phyloP scores from a whole-genome alignment of 2,329 filamentous ascomycete genomes.

The Scedosporium minutisporum region DNA sequence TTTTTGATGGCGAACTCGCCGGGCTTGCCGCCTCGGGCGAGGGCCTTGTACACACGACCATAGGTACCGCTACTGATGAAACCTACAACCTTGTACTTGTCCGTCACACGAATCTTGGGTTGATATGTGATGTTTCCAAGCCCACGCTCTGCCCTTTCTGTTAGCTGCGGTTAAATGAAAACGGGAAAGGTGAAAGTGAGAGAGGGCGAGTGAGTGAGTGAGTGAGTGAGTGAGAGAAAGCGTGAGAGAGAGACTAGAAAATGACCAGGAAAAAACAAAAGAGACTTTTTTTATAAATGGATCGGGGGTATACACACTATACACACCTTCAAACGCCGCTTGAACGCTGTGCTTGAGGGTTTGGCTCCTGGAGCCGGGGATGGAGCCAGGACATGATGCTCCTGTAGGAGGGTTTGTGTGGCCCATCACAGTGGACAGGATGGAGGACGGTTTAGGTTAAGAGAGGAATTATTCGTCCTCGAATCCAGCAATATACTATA shows the following conservation, averaged over 20 bases:
- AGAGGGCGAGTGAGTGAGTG: no score
- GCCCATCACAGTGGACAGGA: slow-evolving; percentile 29
- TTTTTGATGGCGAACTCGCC: slow-evolving; percentile 98
- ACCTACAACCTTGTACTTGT: slow-evolving; percentile 91
- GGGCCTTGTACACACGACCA: slow-evolving; percentile 93
- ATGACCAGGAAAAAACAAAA: no score
- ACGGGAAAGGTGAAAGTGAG: not conserved
- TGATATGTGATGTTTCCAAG: slow-evolving; percentile 34
- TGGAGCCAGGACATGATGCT: slow-evolving; percentile 37
- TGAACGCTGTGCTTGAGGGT: slow-evolving; percentile 45
- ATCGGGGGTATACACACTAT: not conserved
- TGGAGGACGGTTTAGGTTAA: not conserved
- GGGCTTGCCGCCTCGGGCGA: slow-evolving; percentile 55
- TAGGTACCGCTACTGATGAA: slow-evolving; percentile 99
- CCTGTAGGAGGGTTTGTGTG: slow-evolving; percentile 44
- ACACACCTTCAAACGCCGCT: slow-evolving; percentile 50
- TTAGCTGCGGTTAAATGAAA: not conserved
- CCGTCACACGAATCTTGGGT: slow-evolving; percentile 78
- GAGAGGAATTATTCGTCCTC: not conserved
- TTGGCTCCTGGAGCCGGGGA: slow-evolving; percentile 26
- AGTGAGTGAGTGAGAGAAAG: no score
- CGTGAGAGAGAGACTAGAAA: no score
- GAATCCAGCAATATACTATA: not conserved
- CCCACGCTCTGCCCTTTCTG: slow-evolving; percentile 2
- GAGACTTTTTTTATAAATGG: no score